Evolutionary conservation across 495 filamentous ascomycete genomes (phyloP), one percentile per base, ranked within the genome.

Genomic region (Copromyces sp.): DNA sequence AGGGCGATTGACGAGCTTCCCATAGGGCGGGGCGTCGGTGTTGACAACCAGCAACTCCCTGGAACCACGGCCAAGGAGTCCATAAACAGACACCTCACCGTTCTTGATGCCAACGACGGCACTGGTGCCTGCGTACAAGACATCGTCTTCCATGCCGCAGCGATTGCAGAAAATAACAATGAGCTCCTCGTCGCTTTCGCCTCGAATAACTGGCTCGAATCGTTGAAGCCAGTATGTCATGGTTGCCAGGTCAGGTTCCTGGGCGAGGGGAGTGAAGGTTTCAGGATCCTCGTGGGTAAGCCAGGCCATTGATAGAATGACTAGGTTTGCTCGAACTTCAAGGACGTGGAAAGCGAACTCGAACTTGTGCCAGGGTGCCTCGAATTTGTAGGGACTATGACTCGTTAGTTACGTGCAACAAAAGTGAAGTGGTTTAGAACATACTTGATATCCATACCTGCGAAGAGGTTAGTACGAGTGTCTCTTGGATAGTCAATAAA

Each of bases 241-340:
- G 0, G 94, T 97, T 71, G 91, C 88, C 78, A 92, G 81, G 74
- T 98, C 94, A 7, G 94, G 92, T 71, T 90, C 83, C 70, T 83
- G 69, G 61, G 80, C 79, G 78, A 76, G 72, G 80, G 78, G 74
- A 53, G 82, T 74, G 74, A 82, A 83, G 71, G 81, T 59, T 84
- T 79, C 47, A 81, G 85, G 68, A 81, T 86, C 68, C 81, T 89
- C 78, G 71, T 81, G 79, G 6, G 92, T 93, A 47, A 97, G 82
- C 95, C 95, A 99, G 0, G 95, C 94, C 91, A 97, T 97, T 9
- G 89, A 90, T 9, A 98, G 75, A 69, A 97, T 87, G 35, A 95
- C 90, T 8, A 97, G 83, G 75, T 91, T 89, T 0, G 93, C 87
- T 37, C 86, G 76, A 3, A 84, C 84, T 44, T 88, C 83, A 16